Evolutionary conservation across 495 filamentous ascomycete genomes (phyloP).

Genomic region (Aspergillus steynii): DNA sequence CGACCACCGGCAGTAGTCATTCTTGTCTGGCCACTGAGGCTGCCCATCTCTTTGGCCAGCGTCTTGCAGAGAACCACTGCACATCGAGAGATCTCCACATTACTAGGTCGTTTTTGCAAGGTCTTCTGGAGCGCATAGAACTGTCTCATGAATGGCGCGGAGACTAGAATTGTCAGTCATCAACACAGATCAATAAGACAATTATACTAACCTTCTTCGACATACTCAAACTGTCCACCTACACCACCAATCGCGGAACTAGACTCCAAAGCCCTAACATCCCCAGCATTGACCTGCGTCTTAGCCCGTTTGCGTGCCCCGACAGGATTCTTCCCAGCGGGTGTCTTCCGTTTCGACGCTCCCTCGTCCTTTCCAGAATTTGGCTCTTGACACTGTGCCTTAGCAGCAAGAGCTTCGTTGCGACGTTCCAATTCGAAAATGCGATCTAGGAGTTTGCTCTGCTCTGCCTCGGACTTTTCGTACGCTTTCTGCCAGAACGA

Average conservation of each 20-base stretch:
- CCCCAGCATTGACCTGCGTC: constrained; percentile 13
- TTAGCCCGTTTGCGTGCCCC: constrained; percentile 26
- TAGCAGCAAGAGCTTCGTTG: constrained; percentile 27
- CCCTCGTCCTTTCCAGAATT: constrained; percentile 4
- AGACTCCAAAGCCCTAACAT: background rate
- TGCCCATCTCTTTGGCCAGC: constrained; percentile 22
- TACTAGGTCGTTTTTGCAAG: constrained; percentile 30
- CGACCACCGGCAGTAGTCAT: background rate
- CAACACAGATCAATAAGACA: background rate
- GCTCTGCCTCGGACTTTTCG: constrained; percentile 43
- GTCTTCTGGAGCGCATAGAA: constrained; percentile 34
- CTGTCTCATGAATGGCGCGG: constrained; percentile 33
- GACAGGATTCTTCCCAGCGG: constrained; percentile 5
- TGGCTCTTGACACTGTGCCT: constrained; percentile 16
- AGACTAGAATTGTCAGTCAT: constrained; percentile 5
- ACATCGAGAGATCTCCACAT: constrained; percentile 20
- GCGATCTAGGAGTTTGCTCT: constrained; percentile 43
- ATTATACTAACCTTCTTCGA: constrained; percentile 15
- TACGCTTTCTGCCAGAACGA: constrained; percentile 54
- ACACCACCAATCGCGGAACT: background rate
- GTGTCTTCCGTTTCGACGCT: constrained; percentile 30
- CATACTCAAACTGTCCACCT: background rate
- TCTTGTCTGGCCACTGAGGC: constrained; percentile 13
- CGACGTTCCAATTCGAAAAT: constrained; percentile 44
- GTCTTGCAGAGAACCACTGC: constrained; percentile 31